Conservation (phyloP, 495 filamentous ascomycete genomes). For the Penicillium pulvis region DNA sequence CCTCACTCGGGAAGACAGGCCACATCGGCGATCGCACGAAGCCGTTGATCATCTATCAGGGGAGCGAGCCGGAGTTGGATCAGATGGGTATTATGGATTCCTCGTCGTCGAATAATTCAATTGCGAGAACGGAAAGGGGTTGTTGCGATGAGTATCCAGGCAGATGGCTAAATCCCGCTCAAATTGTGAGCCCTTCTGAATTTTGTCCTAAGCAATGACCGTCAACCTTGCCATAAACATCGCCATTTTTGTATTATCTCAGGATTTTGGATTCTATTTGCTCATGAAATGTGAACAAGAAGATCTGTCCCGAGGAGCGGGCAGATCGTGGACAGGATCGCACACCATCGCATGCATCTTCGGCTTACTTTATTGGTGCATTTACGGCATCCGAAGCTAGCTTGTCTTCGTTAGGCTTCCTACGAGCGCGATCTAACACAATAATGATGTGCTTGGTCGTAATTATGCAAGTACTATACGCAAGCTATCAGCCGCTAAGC, state of each 20-base stretch:
- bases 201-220: no score
- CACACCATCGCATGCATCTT: no score
- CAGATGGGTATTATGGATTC: not conserved
- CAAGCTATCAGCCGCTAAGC: no score
- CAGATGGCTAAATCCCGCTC: no score
- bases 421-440: not conserved
- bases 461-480: not conserved
- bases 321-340: no score
- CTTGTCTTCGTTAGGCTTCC: not conserved
- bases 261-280: no score
- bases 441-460: not conserved
- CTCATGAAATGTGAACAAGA: no score
- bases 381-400: not conserved
- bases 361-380: not conserved
- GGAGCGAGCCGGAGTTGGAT: not conserved
- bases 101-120: constrained; percentile 1
- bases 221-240: no score
- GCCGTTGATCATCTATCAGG: not conserved
- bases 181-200: no score
- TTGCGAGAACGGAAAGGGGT: not conserved
- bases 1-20: not conserved
- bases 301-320: no score
- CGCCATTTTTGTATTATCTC: no score
- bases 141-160: no score
- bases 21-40: not conserved